Base-by-base conservation (phyloP, 116 monocot genomes). In the Cymodocea nodosa region DNA sequence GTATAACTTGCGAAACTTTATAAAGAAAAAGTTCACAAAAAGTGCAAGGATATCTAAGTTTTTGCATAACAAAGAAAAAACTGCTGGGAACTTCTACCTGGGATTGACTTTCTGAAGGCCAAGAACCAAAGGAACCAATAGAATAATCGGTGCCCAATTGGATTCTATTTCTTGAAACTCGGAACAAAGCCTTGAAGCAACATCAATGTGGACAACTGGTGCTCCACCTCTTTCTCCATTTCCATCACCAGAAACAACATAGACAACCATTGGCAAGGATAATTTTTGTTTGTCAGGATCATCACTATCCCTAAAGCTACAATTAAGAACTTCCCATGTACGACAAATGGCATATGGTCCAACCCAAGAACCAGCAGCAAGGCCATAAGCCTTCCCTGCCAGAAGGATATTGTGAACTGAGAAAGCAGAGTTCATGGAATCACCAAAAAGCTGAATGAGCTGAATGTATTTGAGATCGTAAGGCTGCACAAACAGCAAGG, bases 311-410 rank as follows among this genome's bases (percentile, higher is more conserved):
- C 50, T 74, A 10, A 74, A 76, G 24, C 35, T 19, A 50, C 79
- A 80, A 25, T 69, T 71, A 69, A 98, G 83, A 60, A 80, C 78
- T 75, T 89, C 86, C 98, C 98, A 98, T 16, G 98, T 74, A 56
- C 98, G 89, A 75, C 92, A 98, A 80, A 92, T 89, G 57, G 98
- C 98, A 84, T 98, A 98, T 49, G 92, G 98, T 68, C 92, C 92
- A 57, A 98, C 74, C 98, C 98, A 98, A 60, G 92, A 84, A 66
- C 98, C 98, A 58, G 84, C 84, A 60, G 81, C 81, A 76, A 98
- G 80, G 39, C 88, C 92, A 79, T 92, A 89, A 20, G 63, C 66
- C 55, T 58, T 85, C 40, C 97, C 97, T n/a, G 97, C 85, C 74
- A 86, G 71, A 74, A 98, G 75, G 48, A 98, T 75, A 74, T 92